Percentiles rank a stretch among this genome's conserved stretches.
Evolutionary conservation across 441 rosid genomes (phyloP).

Genomic region (Aleurites moluccanus): DNA sequence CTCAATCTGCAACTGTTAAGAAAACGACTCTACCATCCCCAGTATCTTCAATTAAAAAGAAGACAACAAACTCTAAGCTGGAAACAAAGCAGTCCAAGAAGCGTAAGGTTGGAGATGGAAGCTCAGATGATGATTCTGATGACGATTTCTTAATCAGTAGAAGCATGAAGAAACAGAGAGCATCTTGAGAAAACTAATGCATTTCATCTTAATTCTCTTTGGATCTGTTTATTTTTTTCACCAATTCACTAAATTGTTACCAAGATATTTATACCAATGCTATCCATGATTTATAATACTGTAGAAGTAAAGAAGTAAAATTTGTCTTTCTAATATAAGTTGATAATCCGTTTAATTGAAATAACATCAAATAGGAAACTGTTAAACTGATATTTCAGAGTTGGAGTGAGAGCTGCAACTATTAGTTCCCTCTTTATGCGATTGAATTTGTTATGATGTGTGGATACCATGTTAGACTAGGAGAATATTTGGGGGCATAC

Average conservation of each 20-base stretch:
- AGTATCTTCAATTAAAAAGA: conserved; percentile 43
- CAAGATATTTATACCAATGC: not conserved
- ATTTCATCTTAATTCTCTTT: not conserved
- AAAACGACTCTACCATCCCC: conserved; percentile 36
- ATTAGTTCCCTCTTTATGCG: too few relatives aligned
- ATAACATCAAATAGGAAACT: too few relatives aligned
- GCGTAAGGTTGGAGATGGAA: conserved; percentile 50
- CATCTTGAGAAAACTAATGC: conserved; percentile 14
- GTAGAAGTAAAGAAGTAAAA: too few relatives aligned
- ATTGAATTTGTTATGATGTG: too few relatives aligned
- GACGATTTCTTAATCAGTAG: conserved; percentile 33
- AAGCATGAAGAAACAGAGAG: conserved; percentile 48
- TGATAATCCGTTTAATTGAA: too few relatives aligned
- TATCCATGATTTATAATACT: not conserved
- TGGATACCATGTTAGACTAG: too few relatives aligned
- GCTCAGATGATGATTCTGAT: conserved; percentile 56
- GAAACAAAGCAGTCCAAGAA: conserved; percentile 46
- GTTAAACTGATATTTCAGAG: too few relatives aligned
- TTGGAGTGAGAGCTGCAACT: too few relatives aligned
- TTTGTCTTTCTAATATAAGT: too few relatives aligned
- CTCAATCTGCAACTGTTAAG: conserved; percentile 40
- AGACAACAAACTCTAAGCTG: conserved; percentile 34
- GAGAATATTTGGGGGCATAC: too few relatives aligned
- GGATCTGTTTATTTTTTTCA: conserved; percentile 1
- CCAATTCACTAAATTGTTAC: not conserved